Conservation (phyloP, 2,329 filamentous ascomycete genomes). For the Alternaria gansuensis region DNA sequence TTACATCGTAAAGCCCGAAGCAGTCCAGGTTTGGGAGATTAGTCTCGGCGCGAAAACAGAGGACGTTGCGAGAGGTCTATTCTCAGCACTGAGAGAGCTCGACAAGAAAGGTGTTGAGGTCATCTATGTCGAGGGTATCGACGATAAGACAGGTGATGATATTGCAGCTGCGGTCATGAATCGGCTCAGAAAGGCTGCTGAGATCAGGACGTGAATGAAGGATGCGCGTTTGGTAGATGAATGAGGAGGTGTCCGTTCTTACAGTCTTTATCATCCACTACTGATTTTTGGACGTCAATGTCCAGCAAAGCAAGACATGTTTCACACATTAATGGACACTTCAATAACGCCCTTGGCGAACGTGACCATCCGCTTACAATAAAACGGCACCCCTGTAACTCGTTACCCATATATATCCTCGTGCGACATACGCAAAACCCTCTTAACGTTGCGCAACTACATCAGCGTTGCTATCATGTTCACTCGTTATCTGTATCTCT, state of each 20-base stretch:
- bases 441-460: not conserved
- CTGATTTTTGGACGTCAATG: not conserved
- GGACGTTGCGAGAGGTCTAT: constrained; percentile 84
- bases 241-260: not conserved
- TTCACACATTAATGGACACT: not conserved
- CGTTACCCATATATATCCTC: not conserved
- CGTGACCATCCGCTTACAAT: not conserved
- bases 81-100: constrained; percentile 84
- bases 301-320: not conserved
- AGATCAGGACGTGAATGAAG: constrained; percentile 29
- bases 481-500: not conserved
- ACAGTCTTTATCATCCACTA: not conserved
- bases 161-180: constrained; percentile 76
- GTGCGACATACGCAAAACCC: not conserved
- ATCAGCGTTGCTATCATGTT: not conserved
- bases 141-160: constrained; percentile 72
- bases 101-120: constrained; percentile 80
- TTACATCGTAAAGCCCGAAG: constrained; percentile 21
- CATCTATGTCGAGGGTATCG: constrained; percentile 90
- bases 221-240: not conserved
- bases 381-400: not conserved
- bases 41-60: constrained; percentile 74
- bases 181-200: constrained; percentile 59
- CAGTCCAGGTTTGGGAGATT: constrained; percentile 68
- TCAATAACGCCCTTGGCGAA: not conserved